Percentiles rank a stretch among this genome's conserved stretches.
These are phyloP conservation scores for Kuraishia ogatae DNA, from an alignment of 805 yeast species.

Conservation along the genomic window DNA sequence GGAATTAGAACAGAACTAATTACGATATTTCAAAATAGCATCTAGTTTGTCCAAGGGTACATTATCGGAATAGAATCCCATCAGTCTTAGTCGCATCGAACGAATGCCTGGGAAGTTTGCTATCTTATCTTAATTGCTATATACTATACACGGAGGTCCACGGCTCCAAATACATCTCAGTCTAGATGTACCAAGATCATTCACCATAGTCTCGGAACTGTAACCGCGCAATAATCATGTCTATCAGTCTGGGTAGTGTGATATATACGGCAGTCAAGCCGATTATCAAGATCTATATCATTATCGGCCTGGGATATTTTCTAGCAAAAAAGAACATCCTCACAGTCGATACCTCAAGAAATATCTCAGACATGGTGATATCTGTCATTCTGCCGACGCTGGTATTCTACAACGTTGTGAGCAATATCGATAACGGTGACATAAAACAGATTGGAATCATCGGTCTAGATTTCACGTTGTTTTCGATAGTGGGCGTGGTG, in stretches of 20 bases:
- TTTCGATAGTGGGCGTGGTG: constrained; percentile 35
- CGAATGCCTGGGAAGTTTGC: no score
- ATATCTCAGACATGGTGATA: constrained; percentile 61
- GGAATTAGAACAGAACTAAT: no score
- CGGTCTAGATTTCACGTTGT: constrained; percentile 36
- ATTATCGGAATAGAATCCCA: no score
- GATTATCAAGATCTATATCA: constrained; percentile 72
- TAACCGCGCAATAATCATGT: neutral
- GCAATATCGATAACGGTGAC: constrained; percentile 56
- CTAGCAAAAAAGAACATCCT: constrained; percentile 57
- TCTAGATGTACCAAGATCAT: neutral
- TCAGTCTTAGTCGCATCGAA: no score
- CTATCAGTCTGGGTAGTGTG: constrained; percentile 43
- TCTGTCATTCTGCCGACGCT: constrained; percentile 67
- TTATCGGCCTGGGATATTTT: constrained; percentile 56
- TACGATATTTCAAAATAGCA: no score
- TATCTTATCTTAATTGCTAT: no score
- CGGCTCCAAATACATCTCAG: neutral
- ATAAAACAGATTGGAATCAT: constrained; percentile 64
- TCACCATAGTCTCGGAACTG: neutral
- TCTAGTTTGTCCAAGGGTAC: no score
- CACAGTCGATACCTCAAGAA: constrained; percentile 59
- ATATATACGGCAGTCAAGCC: constrained; percentile 80
- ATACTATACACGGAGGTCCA: no score
- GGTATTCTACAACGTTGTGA: constrained; percentile 64